Evolutionary conservation across 176 grass and related monocot genomes (phyloP).

Genomic region (Oryza meyeriana): DNA sequence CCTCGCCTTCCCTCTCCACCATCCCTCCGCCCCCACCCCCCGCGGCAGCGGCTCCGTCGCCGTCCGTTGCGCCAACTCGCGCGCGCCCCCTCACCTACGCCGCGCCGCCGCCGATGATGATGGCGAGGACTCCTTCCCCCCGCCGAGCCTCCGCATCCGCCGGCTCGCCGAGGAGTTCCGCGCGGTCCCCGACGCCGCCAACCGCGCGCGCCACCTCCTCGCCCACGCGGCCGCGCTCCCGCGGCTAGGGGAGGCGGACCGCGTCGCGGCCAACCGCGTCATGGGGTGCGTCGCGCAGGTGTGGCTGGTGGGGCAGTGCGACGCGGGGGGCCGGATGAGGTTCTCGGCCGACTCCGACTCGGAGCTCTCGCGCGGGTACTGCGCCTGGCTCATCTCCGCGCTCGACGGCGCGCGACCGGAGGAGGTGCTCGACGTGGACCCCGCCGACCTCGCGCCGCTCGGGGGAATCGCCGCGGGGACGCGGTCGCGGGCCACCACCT

Average conservation of each 20-base stretch:
- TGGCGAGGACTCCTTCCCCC: background rate
- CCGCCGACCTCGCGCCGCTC: constrained; percentile 62
- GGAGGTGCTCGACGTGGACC: constrained; percentile 62
- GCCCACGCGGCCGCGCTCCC: constrained; percentile 60
- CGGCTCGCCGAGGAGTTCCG: constrained; percentile 62
- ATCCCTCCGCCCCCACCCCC: background rate
- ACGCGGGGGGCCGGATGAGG: constrained; percentile 53
- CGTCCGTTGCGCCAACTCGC: constrained; percentile 41
- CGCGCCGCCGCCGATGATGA: constrained; percentile 8
- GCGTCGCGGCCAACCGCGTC: constrained; percentile 67
- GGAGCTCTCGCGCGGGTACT: constrained; percentile 87
- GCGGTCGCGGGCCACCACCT: constrained; percentile 76
- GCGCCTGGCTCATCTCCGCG: constrained; percentile 69
- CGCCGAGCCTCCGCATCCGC: constrained; percentile 36
- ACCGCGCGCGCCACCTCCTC: constrained; percentile 65
- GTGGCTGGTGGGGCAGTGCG: constrained; percentile 23
- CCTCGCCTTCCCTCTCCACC: background rate
- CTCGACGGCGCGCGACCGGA: constrained; percentile 66
- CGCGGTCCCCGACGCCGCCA: constrained; percentile 46
- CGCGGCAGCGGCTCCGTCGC: background rate
- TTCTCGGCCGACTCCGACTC: constrained; percentile 95
- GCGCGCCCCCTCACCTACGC: constrained; percentile 19
- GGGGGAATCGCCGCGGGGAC: constrained; percentile 37
- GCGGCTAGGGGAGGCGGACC: constrained; percentile 47
- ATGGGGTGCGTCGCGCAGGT: constrained; percentile 91